Evolutionary conservation across 2,329 filamentous ascomycete species (phyloP).

Genomic region (Calonectria pseudoturangicola): DNA sequence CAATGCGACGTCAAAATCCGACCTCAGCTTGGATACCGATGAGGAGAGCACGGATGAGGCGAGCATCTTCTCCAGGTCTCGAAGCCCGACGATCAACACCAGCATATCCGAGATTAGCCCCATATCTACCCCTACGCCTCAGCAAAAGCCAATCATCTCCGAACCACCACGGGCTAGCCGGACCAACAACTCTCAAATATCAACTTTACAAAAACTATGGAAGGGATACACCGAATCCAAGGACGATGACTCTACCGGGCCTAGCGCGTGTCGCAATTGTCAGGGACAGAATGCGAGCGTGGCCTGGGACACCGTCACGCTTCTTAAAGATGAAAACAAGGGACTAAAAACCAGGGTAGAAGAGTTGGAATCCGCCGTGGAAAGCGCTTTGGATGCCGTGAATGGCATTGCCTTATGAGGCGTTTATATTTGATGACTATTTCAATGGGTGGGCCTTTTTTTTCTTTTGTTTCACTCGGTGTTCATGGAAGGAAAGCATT

Average conservation of each 20-base stretch:
- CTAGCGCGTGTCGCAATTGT: constrained; percentile 72
- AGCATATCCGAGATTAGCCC: constrained; percentile 58
- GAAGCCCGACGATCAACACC: constrained; percentile 72
- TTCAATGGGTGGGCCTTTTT: not conserved
- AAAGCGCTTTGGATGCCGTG: constrained; percentile 76
- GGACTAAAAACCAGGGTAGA: constrained; percentile 76
- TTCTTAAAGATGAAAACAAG: constrained; percentile 78
- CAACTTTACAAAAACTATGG: constrained; percentile 65
- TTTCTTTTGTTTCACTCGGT: constrained; percentile 41
- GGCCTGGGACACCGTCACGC: constrained; percentile 79
- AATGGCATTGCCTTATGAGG: constrained; percentile 71
- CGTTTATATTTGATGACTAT: constrained; percentile 23
- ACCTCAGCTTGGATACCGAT: constrained; percentile 69
- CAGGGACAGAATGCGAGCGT: constrained; percentile 74
- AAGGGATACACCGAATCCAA: constrained; percentile 62
- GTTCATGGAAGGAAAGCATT: constrained; percentile 43
- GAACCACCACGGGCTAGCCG: constrained; percentile 57
- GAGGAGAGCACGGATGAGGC: constrained; percentile 70
- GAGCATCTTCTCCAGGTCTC: constrained; percentile 77
- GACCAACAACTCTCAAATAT: constrained; percentile 56
- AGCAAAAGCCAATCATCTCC: constrained; percentile 52
- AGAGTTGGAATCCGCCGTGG: constrained; percentile 75
- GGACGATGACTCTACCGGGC: constrained; percentile 48
- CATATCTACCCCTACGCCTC: constrained; percentile 43
- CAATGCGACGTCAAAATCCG: constrained; percentile 65